phyloP scores from a whole-genome alignment of 768 basidiomycete species.

The Amanita thiersii region DNA sequence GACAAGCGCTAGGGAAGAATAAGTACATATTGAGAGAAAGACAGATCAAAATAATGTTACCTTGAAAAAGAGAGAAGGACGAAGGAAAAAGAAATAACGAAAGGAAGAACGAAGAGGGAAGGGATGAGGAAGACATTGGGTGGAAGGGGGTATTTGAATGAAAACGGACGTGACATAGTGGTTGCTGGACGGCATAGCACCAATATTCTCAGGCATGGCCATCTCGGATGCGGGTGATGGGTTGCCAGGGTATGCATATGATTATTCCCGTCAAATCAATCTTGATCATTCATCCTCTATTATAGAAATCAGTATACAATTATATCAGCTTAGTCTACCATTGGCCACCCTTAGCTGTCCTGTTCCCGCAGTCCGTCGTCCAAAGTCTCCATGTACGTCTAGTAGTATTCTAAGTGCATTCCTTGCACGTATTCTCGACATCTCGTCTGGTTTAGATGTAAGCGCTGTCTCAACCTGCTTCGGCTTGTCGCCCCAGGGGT shows the following conservation, averaged over 20 bases:
- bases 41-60: slow-evolving; percentile 30
- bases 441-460: slow-evolving; percentile 68
- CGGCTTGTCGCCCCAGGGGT: slow-evolving; percentile 71
- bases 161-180: slow-evolving; percentile 12
- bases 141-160: slow-evolving; percentile 26
- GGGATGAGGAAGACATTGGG: slow-evolving; percentile 9
- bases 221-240: slow-evolving; percentile 14
- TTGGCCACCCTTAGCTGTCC: slow-evolving; percentile 32
- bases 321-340: slow-evolving; percentile 28
- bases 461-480: slow-evolving; percentile 63
- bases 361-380: slow-evolving; percentile 42
- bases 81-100: slow-evolving; percentile 35
- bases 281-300: slow-evolving; percentile 14
- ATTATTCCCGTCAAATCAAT: slow-evolving; percentile 4
- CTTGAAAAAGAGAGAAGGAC: slow-evolving; percentile 27
- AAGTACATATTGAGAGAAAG: background rate
- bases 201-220: slow-evolving; percentile 13
- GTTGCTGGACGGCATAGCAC: too few relatives aligned
- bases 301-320: slow-evolving; percentile 11
- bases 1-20: slow-evolving; percentile 31
- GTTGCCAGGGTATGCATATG: slow-evolving; percentile 14
- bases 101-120: slow-evolving; percentile 24
- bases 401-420: slow-evolving; percentile 91
- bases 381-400: slow-evolving; percentile 88
- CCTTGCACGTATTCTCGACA: slow-evolving; percentile 83